Evolutionary conservation across 345 rosid species (phyloP).

Genomic region (Linum trigynum): DNA sequence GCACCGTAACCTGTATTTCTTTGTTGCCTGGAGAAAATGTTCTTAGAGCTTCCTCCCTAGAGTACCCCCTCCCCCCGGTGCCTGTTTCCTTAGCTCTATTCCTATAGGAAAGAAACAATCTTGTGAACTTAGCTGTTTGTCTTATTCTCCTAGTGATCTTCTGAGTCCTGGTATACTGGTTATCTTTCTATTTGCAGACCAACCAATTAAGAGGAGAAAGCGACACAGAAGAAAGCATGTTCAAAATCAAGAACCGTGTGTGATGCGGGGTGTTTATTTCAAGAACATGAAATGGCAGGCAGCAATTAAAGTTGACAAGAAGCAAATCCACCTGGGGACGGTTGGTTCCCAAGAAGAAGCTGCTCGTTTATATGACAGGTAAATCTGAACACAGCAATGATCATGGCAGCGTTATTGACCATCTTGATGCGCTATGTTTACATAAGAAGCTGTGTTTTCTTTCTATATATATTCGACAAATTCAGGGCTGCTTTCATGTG

Average conservation of each 20-base stretch:
- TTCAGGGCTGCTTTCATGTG: constrained; percentile 97
- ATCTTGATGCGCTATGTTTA: constrained; percentile 2
- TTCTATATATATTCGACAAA: neutral
- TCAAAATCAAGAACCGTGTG: constrained; percentile 82
- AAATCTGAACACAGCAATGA: constrained; percentile 2
- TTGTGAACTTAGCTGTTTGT: too few species aligned
- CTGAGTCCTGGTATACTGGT: neutral
- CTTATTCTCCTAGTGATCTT: constrained; percentile 1
- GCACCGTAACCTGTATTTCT: too few species aligned
- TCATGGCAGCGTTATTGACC: neutral
- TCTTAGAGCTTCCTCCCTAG: too few species aligned
- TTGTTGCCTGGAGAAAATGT: too few species aligned
- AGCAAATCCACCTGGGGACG: constrained; percentile 92
- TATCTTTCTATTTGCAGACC: constrained; percentile 36
- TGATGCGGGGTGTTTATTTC: constrained; percentile 97
- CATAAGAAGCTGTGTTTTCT: neutral
- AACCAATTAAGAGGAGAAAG: constrained; percentile 82
- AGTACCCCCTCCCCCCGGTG: too few species aligned
- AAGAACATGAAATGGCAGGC: constrained; percentile 99
- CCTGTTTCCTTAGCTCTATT: too few species aligned
- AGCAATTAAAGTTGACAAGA: constrained; percentile 92
- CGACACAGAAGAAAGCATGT: constrained; percentile 75
- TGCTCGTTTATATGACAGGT: constrained; percentile 92
- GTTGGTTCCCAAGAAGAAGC: constrained; percentile 93
- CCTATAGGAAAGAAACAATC: too few species aligned